These are phyloP conservation scores for Poa pratensis DNA, from an alignment of 176 grass and related monocot genomes.

Conservation along the genomic window DNA sequence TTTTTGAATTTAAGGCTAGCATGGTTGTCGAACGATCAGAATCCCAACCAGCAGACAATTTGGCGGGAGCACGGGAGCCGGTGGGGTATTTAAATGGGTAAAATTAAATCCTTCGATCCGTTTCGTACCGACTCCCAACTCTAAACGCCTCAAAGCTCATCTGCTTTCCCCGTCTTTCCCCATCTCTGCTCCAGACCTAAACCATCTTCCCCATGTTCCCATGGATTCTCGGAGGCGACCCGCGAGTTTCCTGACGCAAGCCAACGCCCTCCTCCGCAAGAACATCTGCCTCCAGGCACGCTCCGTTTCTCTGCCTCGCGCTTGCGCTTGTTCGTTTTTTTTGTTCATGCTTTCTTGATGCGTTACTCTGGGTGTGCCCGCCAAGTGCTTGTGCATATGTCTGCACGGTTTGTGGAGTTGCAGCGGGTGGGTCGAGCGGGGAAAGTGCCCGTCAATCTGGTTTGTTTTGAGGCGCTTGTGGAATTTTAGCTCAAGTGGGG, in stretches of 20 bases:
- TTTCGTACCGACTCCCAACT: background rate
- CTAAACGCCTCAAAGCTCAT: slow-evolving; percentile 12
- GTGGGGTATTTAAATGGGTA: slow-evolving; percentile 6
- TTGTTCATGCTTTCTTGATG: background rate
- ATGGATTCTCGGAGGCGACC: slow-evolving; percentile 41
- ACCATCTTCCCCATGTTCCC: slow-evolving; percentile 10
- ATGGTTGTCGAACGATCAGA: too few species aligned
- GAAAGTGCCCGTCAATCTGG: background rate
- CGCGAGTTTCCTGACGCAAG: slow-evolving; percentile 56
- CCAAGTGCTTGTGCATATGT: slow-evolving; percentile 34
- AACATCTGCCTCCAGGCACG: slow-evolving; percentile 63
- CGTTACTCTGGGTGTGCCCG: background rate
- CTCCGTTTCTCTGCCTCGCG: background rate
- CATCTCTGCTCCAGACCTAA: background rate
- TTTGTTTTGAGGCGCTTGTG: background rate
- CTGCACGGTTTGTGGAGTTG: background rate
- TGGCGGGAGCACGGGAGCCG: background rate
- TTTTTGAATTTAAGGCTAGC: too few species aligned
- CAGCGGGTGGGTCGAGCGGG: background rate
- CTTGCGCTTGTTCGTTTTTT: background rate
- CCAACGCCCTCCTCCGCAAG: slow-evolving; percentile 66
- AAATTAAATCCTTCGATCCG: background rate
- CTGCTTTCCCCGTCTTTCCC: background rate
- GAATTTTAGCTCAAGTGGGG: background rate
- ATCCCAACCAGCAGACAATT: background rate